Evolutionary conservation across 495 filamentous ascomycete species (phyloP), one percentile per base, ranked within the genome.

Genomic region (Gamarada debralockiae): DNA sequence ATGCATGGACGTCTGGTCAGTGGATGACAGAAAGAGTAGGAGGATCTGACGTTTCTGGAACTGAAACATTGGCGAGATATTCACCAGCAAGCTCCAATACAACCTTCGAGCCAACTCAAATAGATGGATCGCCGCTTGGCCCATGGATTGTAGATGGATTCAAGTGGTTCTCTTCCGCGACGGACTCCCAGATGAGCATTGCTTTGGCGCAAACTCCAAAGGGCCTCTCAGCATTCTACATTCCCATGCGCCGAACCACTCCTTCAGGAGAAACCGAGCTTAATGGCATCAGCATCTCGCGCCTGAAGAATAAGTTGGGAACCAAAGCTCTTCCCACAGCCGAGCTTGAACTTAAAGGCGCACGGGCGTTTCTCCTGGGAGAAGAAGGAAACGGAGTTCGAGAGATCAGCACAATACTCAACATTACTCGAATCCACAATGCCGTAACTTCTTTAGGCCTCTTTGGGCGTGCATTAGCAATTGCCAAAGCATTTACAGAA

Each of bases 21-120:
- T 92, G 88, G 88, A 92, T 92, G 88, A 91, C 88, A 0, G 87
- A 91, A 58, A 76, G 87, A n/a, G 67, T 75, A 0, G 87, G 86
- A 7, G 87, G 87, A 2, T 86, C 81, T 54, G 87, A 92, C 55
- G 83, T 90, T 3, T 80, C 80, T 6, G 77, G 73, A 40, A 87
- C 83, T 0, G 87, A 92, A 64, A 92, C 86, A 1, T 67, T 74
- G 55, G 87, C 75, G 27, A 77, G 65, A 52, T 64, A 56, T 52
- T 55, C 48, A 1, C 53, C 57, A 50, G 12, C 31, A 1, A 15
- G 15, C 3, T n/a, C 34, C 39, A 22, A 27, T 8, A 13, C 5
- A 14, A 27, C 21, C 17, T 18, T 27, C 9, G 15, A 21, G 13
- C n/a, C 21, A 3, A 31, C 37, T 7, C 21, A 47, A 20, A 13